These are phyloP conservation scores for Biscutella auriculata DNA, from an alignment of 441 rosid genomes.

Conservation along the genomic window DNA sequence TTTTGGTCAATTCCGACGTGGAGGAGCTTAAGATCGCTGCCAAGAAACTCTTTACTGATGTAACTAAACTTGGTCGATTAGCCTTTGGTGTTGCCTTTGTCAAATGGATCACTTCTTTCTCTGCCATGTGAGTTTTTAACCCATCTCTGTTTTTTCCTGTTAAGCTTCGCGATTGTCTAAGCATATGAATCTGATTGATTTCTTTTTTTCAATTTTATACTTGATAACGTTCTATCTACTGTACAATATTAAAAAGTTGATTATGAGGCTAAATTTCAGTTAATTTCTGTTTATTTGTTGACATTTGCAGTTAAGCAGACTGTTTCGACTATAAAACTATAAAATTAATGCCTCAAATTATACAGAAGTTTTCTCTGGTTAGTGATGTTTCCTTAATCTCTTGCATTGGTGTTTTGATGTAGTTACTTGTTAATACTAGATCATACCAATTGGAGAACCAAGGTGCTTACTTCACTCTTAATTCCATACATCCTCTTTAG, in stretches of 20 bases:
- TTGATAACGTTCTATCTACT: no score
- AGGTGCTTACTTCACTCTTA: conserved; percentile 61
- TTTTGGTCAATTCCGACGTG: conserved; percentile 38
- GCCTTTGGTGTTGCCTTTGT: conserved; percentile 62
- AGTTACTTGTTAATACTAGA: conserved; percentile 73
- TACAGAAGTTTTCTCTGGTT: neutral
- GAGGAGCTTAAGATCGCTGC: conserved; percentile 45
- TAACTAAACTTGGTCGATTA: conserved; percentile 42
- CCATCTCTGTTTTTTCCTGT: neutral
- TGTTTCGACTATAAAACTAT: neutral
- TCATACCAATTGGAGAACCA: conserved; percentile 78
- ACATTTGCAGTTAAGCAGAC: neutral
- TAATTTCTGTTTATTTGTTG: neutral
- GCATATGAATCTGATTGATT: neutral
- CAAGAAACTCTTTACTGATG: conserved; percentile 34
- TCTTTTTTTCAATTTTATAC: no score
- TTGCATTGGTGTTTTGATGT: conserved; percentile 6
- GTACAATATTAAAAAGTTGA: neutral
- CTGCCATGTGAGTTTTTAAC: conserved; percentile 51
- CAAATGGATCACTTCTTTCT: conserved; percentile 57
- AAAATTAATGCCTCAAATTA: neutral
- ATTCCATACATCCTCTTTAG: conserved; percentile 76
- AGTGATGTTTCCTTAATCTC: neutral
- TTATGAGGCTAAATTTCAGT: neutral
- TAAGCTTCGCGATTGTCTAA: neutral